Evolutionary conservation across 306 rosid species (phyloP).

Genomic region (Cucurbita ficifolia): DNA sequence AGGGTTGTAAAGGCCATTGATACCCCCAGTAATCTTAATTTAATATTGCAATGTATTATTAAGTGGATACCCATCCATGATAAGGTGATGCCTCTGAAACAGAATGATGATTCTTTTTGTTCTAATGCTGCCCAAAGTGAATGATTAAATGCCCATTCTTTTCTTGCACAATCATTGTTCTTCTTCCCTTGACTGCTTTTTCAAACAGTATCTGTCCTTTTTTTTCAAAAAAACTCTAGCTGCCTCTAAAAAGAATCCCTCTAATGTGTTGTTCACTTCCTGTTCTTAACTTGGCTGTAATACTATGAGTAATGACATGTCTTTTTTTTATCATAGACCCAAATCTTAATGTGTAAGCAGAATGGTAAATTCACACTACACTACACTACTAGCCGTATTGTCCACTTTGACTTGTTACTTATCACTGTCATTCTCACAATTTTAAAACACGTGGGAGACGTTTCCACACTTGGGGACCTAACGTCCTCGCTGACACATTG

Average conservation of each 20-base stretch:
- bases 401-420: no score
- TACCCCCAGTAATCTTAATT: neutral
- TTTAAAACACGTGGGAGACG: no score
- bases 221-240: neutral
- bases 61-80: conserved; percentile 9
- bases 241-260: conserved; percentile 1
- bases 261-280: neutral
- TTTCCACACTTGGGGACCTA: no score
- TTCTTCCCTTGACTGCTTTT: conserved; percentile 29
- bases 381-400: no score
- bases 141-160: conserved; percentile 12
- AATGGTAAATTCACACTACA: no score
- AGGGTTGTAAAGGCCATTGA: neutral
- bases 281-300: neutral
- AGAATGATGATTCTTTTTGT: conserved; percentile 12
- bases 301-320: no score
- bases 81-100: conserved; percentile 12
- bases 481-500: no score
- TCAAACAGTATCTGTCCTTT: neutral
- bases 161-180: conserved; percentile 11
- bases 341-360: no score
- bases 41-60: conserved; percentile 3
- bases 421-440: no score
- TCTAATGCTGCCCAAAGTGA: conserved; percentile 22
- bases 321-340: no score